These are phyloP conservation scores for Scedosporium boydii DNA, from an alignment of 2,329 filamentous ascomycete genomes.

Conservation along the genomic window DNA sequence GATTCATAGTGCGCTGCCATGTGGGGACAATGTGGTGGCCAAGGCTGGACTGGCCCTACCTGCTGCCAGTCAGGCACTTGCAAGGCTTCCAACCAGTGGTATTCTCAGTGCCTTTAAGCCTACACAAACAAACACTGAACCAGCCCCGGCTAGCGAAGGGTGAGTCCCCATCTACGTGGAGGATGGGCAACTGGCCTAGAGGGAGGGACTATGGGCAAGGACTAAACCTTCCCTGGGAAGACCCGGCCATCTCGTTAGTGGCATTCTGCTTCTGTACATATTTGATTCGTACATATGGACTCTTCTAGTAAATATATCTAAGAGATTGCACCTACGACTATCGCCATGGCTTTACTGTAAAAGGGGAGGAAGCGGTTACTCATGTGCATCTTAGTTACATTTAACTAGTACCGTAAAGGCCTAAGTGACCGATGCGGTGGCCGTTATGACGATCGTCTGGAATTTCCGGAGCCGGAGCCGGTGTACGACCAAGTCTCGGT, in stretches of 20 bases:
- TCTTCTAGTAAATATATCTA: neutral
- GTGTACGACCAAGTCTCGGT: no score
- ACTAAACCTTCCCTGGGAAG: neutral
- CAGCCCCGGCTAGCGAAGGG: neutral
- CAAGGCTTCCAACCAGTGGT: slow-evolving; percentile 15
- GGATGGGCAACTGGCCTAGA: neutral
- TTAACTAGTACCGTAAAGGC: no score
- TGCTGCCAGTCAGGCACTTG: slow-evolving; percentile 16
- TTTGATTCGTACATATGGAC: neutral
- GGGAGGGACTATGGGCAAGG: neutral
- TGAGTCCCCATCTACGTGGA: no score
- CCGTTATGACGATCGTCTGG: no score
- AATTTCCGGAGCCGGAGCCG: no score
- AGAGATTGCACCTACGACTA: neutral
- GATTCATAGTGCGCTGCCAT: slow-evolving; percentile 1
- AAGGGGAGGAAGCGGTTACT: no score
- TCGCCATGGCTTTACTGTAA: no score
- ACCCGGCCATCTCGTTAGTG: neutral
- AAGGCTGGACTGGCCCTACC: slow-evolving; percentile 15
- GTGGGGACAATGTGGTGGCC: slow-evolving; percentile 15
- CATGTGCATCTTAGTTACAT: no score
- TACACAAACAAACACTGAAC: no score
- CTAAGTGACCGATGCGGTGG: no score
- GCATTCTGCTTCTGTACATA: neutral
- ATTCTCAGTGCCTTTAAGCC: slow-evolving; percentile 14